Conservation (phyloP, 2,329 filamentous ascomycete genomes). For the Coniella vitis region DNA sequence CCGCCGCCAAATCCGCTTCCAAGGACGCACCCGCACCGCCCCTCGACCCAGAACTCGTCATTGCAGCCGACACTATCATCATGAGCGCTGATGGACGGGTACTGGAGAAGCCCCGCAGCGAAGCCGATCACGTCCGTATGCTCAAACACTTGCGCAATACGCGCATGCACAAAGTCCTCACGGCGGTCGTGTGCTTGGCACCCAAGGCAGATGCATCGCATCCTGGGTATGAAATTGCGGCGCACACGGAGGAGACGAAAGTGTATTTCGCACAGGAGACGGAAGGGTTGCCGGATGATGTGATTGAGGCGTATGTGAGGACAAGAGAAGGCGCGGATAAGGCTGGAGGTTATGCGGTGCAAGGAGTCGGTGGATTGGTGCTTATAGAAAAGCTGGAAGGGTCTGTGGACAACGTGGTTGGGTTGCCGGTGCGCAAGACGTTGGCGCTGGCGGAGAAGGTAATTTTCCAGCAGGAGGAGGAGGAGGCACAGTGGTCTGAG, state of each 20-base stretch:
- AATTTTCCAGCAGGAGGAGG: constrained; percentile 66
- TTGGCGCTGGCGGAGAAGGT: constrained; percentile 82
- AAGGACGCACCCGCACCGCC: constrained; percentile 24
- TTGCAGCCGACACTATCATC: constrained; percentile 88
- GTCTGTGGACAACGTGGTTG: constrained; percentile 88
- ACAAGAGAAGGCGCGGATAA: constrained; percentile 94
- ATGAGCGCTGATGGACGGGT: constrained; percentile 69
- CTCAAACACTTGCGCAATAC: constrained; percentile 74
- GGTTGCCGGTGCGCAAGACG: constrained; percentile 72
- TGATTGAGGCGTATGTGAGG: constrained; percentile 70
- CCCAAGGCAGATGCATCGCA: constrained; percentile 73
- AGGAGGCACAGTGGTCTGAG: constrained; percentile 43
- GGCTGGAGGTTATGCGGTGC: constrained; percentile 90
- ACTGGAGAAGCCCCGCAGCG: constrained; percentile 82
- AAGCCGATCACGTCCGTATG: constrained; percentile 78
- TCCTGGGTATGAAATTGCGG: constrained; percentile 79
- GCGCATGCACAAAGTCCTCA: constrained; percentile 73
- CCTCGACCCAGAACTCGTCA: constrained; percentile 72
- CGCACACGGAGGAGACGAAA: constrained; percentile 79
- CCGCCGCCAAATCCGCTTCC: constrained; percentile 14
- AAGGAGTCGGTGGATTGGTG: constrained; percentile 79
- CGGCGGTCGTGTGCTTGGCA: constrained; percentile 75
- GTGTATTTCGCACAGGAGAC: constrained; percentile 72
- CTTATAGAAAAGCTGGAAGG: constrained; percentile 87
- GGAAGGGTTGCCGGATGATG: constrained; percentile 62